A percentile compares a stretch with the other conserved stretches of the same genome.
phyloP scores from a whole-genome alignment of 2,329 filamentous ascomycete genomes.

The Dactylella cylindrospora region DNA sequence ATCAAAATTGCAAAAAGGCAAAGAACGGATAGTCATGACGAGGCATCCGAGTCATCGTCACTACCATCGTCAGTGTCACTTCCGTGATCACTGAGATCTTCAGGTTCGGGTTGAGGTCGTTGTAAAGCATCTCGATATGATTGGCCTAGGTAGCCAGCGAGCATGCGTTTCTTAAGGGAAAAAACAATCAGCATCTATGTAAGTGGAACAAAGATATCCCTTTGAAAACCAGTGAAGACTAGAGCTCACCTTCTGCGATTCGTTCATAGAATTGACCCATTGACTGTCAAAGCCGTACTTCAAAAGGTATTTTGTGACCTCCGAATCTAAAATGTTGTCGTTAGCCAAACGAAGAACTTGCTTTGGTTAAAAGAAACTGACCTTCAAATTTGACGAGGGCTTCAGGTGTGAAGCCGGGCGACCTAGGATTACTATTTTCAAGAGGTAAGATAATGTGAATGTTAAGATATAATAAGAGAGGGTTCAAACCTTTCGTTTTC shows the following conservation, averaged over 20 bases:
- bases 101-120: constrained; percentile 27
- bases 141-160: constrained; percentile 42
- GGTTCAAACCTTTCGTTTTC: constrained; percentile 27
- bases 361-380: neutral
- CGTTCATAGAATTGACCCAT: constrained; percentile 41
- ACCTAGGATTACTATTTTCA: constrained; percentile 31
- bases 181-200: constrained; percentile 35
- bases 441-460: constrained; percentile 1
- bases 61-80: constrained; percentile 29
- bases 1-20: constrained; percentile 28
- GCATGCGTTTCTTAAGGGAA: constrained; percentile 39
- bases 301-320: constrained; percentile 37
- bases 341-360: no score
- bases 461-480: neutral
- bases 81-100: constrained; percentile 19
- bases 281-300: constrained; percentile 40
- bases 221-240: constrained; percentile 4
- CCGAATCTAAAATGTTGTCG: constrained; percentile 15
- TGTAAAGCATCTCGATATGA: constrained; percentile 42
- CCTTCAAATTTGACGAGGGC: constrained; percentile 37
- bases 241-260: constrained; percentile 35
- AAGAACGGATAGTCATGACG: constrained; percentile 21
- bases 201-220: constrained; percentile 15
- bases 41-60: constrained; percentile 26
- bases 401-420: constrained; percentile 39